These are phyloP conservation scores for Echinochloa phyllopogon DNA, from an alignment of 176 grass and related monocot genomes.

Conservation along the genomic window DNA sequence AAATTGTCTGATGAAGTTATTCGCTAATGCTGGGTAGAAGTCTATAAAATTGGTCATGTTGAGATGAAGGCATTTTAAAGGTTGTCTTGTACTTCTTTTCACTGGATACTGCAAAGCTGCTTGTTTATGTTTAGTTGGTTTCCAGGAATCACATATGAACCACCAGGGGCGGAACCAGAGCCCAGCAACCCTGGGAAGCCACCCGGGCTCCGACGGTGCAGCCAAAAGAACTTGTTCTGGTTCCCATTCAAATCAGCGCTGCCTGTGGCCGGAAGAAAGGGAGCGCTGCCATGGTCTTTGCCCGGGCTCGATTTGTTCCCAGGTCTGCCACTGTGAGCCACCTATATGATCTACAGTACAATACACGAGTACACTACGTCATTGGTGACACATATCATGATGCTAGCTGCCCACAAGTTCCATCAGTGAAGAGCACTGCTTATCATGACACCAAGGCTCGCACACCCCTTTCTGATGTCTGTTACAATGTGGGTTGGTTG, in stretches of 20 bases:
- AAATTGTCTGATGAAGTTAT: not conserved
- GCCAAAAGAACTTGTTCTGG: too few relatives aligned
- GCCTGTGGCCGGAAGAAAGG: too few relatives aligned
- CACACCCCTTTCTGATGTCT: not conserved
- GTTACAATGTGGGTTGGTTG: not conserved
- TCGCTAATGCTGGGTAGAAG: not conserved
- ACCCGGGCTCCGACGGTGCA: too few relatives aligned
- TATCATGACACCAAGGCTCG: not conserved
- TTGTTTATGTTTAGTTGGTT: not conserved
- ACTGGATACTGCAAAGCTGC: not conserved
- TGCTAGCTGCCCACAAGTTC: not conserved
- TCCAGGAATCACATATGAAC: not conserved
- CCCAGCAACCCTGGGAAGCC: too few relatives aligned
- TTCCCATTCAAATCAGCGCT: too few relatives aligned
- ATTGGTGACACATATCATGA: not conserved
- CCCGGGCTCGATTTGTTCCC: too few relatives aligned
- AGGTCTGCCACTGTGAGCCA: too few relatives aligned
- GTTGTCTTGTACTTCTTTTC: not conserved
- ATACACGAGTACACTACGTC: not conserved
- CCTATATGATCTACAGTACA: not conserved
- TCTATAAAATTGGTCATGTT: conserved; percentile 19
- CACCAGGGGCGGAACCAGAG: too few relatives aligned
- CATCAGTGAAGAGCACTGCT: not conserved
- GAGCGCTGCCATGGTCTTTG: too few relatives aligned
- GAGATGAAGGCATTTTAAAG: not conserved